phyloP scores from a whole-genome alignment of 2,329 filamentous ascomycete genomes.

The Plenodomus lindquistii region DNA sequence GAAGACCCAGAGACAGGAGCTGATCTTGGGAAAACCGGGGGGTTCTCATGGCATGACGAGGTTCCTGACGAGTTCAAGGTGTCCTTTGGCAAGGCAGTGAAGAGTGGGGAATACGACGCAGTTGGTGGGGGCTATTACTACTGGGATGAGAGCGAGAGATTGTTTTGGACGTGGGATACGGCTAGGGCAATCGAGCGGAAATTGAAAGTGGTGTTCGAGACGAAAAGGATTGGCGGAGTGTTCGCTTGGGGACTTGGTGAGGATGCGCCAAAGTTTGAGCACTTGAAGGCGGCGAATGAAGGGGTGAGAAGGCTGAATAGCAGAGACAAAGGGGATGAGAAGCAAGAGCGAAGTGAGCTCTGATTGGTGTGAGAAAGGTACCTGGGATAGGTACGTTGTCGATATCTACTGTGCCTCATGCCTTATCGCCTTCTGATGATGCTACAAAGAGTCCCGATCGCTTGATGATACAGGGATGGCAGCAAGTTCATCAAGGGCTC shows the following conservation, averaged over 20 bases:
- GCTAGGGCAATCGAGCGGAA: slow-evolving; percentile 64
- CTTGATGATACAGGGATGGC: no score
- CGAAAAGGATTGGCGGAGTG: slow-evolving; percentile 64
- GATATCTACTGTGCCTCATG: no score
- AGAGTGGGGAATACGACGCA: slow-evolving; percentile 60
- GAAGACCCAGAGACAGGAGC: slow-evolving; percentile 63
- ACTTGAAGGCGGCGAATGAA: slow-evolving; percentile 44
- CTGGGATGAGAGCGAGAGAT: slow-evolving; percentile 61
- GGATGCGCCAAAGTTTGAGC: slow-evolving; percentile 51
- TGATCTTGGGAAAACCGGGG: slow-evolving; percentile 62
- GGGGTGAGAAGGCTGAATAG: neutral
- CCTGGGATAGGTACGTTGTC: no score
- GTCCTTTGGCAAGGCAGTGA: slow-evolving; percentile 62
- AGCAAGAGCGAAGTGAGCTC: slow-evolving; percentile 8
- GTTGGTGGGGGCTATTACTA: slow-evolving; percentile 67
- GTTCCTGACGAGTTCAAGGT: slow-evolving; percentile 49
- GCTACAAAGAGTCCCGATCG: no score
- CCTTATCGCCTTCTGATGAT: no score
- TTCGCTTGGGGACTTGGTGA: slow-evolving; percentile 77
- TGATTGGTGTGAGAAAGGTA: no score
- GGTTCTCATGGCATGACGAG: slow-evolving; percentile 54
- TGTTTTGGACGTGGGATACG: slow-evolving; percentile 77
- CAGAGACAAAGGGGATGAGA: no score
- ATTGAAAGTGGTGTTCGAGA: slow-evolving; percentile 60
- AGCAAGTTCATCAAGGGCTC: no score